These are phyloP conservation scores for Trypanosoma cruzi DNA, from an alignment of 208 protist species.

Conservation along the genomic window DNA sequence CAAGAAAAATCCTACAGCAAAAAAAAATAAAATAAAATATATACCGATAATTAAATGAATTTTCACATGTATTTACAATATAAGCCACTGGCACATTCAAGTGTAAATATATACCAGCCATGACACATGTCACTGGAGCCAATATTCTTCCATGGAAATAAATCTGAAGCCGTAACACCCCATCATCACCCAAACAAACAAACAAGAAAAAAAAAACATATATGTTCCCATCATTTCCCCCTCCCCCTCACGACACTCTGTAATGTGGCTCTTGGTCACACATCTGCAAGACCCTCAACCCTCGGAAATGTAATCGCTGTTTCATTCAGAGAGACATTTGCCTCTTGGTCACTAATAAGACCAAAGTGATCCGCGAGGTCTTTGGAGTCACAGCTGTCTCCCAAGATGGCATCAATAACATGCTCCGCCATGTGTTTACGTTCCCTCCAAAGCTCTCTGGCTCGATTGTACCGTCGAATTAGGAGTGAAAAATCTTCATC, in stretches of 20 bases:
- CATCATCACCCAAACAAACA: not conserved
- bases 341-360: constrained; percentile 63
- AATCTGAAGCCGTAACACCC: not conserved
- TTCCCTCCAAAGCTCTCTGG: constrained; percentile 66
- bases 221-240: not conserved
- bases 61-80: not conserved
- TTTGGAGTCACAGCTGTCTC: constrained; percentile 44
- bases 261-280: not conserved
- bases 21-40: constrained; percentile 13
- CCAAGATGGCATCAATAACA: constrained; percentile 64
- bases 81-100: not conserved
- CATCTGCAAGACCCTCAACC: constrained; percentile 12
- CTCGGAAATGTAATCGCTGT: constrained; percentile 53
- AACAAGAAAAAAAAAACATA: not conserved
- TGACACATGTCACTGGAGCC: not conserved
- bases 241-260: not conserved
- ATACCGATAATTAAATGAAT: too few relatives aligned
- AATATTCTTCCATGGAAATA: not conserved
- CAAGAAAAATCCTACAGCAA: constrained; percentile 4
- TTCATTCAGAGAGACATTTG: constrained; percentile 47
- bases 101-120: not conserved
- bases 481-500: constrained; percentile 26
- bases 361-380: constrained; percentile 60
- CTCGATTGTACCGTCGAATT: constrained; percentile 44
- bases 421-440: constrained; percentile 65